These are phyloP conservation scores for Zelonia costaricensis DNA, from an alignment of 208 protist genomes.

Conservation along the genomic window DNA sequence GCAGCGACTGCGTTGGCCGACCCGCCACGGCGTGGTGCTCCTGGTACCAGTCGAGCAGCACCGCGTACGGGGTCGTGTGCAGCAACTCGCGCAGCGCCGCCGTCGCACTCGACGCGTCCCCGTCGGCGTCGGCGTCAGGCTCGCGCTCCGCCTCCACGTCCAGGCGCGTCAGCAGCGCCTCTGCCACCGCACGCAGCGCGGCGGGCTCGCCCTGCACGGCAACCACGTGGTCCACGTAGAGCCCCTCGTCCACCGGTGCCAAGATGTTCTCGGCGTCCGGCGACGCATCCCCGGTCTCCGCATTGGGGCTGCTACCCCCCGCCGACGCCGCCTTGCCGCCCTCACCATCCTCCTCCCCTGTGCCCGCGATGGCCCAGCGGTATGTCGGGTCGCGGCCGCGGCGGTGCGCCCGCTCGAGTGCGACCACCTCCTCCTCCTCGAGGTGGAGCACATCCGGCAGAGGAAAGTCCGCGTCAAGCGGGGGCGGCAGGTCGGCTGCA, in stretches of 20 bases:
- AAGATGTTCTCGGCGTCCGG: conserved; percentile 51
- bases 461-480: conserved; percentile 63
- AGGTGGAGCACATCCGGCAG: conserved; percentile 46
- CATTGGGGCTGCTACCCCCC: background rate
- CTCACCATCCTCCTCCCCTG: background rate
- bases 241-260: conserved; percentile 53
- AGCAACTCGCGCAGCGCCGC: conserved; percentile 10
- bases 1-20: conserved; percentile 27
- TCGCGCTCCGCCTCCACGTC: conserved; percentile 2
- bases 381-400: conserved; percentile 14
- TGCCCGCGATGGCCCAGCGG: background rate
- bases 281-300: no score
- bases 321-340: conserved; percentile 6
- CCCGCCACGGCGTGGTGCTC: conserved; percentile 14
- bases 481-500: conserved; percentile 34
- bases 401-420: conserved; percentile 31
- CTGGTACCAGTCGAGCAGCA: conserved; percentile 30
- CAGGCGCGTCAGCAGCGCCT: conserved; percentile 21
- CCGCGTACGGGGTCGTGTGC: conserved; percentile 6
- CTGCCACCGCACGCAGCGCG: conserved; percentile 42
- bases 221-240: conserved; percentile 76
- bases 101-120: background rate
- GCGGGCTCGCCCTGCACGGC: conserved; percentile 34
- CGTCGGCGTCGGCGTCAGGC: background rate
- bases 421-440: conserved; percentile 43